Percentiles rank a stretch among this genome's conserved stretches.
These are phyloP conservation scores for Yarrowia sp. DNA, from an alignment of 805 yeast species.

Conservation along the genomic window DNA sequence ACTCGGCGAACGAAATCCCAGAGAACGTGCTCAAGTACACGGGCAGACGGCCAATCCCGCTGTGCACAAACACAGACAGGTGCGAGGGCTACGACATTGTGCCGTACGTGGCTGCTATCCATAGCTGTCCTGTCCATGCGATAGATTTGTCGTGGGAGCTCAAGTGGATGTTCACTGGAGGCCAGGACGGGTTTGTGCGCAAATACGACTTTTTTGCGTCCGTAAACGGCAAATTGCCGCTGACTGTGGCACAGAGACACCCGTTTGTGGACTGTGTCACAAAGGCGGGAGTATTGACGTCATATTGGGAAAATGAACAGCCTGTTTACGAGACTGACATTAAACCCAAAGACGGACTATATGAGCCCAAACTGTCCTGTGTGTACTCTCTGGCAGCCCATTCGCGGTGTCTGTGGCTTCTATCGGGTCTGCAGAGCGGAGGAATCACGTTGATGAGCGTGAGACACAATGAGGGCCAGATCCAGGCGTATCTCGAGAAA, in stretches of 20 bases:
- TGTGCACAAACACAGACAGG: constrained; percentile 43
- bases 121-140: constrained; percentile 77
- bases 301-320: constrained; percentile 97
- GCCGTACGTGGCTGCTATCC: constrained; percentile 90
- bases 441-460: constrained; percentile 86
- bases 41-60: constrained; percentile 36
- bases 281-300: constrained; percentile 79
- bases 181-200: constrained; percentile 92
- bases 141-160: constrained; percentile 79
- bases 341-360: constrained; percentile 50
- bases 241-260: constrained; percentile 91
- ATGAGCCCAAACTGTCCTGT: constrained; percentile 65
- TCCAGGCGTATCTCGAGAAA: constrained; percentile 74
- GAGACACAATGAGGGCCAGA: constrained; percentile 80
- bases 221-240: constrained; percentile 81
- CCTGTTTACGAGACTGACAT: constrained; percentile 63
- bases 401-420: constrained; percentile 79
- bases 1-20: constrained; percentile 43
- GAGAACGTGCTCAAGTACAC: constrained; percentile 39
- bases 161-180: constrained; percentile 90
- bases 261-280: constrained; percentile 84
- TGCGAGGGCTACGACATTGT: constrained; percentile 71
- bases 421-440: constrained; percentile 79
- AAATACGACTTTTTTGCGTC: constrained; percentile 87
- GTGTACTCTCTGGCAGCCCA: constrained; percentile 89